Percentiles rank a stretch among this genome's conserved stretches.
phyloP scores from a whole-genome alignment of 2,329 filamentous ascomycete genomes.

The Alternaria atra region DNA sequence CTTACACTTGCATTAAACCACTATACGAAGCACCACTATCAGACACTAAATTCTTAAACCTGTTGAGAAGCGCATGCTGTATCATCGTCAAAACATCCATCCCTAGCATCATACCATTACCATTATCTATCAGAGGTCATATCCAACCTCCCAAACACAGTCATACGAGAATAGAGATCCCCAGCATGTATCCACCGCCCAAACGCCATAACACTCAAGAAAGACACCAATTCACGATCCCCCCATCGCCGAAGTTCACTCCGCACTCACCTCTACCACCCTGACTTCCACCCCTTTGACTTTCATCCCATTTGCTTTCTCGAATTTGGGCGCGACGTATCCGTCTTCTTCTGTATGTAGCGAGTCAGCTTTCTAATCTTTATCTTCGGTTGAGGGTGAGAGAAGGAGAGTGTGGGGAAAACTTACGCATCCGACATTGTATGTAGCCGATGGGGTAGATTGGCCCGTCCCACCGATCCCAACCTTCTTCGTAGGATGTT shows the following conservation, averaged over 20 bases:
- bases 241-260: background rate
- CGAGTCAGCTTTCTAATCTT: background rate
- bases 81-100: no score
- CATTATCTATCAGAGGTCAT: background rate
- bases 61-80: no score
- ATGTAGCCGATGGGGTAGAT: constrained; percentile 33
- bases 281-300: background rate
- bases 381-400: background rate
- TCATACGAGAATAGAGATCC: background rate
- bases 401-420: background rate
- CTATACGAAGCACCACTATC: background rate
- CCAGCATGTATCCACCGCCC: background rate
- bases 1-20: background rate
- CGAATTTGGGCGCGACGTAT: background rate
- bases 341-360: background rate
- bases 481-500: constrained; percentile 37
- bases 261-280: background rate
- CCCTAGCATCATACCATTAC: background rate
- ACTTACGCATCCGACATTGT: constrained; percentile 36
- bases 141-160: background rate
- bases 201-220: background rate
- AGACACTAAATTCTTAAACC: no score
- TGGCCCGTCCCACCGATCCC: constrained; percentile 39
- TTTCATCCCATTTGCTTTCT: background rate
- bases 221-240: background rate